A percentile compares a stretch with the other conserved stretches of the same genome.
Conservation (phyloP, 2,329 filamentous ascomycete species). For the Fusarium ambrosium region DNA sequence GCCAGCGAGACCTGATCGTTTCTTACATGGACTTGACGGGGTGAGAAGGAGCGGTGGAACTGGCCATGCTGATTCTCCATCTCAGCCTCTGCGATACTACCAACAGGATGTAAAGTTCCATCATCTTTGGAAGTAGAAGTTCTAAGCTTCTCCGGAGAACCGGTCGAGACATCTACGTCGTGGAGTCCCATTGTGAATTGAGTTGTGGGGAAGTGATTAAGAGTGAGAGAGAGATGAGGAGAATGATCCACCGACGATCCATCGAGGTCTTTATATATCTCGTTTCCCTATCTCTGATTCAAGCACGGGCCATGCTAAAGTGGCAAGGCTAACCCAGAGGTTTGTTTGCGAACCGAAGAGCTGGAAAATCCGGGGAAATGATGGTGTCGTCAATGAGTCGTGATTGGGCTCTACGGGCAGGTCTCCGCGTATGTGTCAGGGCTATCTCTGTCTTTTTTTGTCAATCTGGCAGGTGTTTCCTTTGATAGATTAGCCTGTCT, state of each 20-base stretch:
- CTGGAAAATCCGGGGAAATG: not conserved
- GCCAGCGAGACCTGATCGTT: not conserved
- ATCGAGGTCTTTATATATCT: conserved; percentile 16
- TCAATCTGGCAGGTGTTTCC: conserved; percentile 3
- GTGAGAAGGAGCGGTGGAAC: conserved; percentile 40
- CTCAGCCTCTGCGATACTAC: conserved; percentile 20
- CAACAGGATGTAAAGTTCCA: conserved; percentile 1
- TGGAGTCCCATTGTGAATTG: conserved; percentile 25
- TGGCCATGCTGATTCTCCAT: conserved; percentile 29
- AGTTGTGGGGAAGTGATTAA: not conserved
- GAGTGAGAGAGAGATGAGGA: not conserved
- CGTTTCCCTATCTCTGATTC: not conserved
- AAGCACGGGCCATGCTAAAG: not conserved
- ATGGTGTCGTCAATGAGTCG: not conserved
- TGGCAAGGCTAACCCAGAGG: not conserved
- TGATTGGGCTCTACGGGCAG: conserved; percentile 32
- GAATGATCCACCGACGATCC: not conserved
- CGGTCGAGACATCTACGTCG: conserved; percentile 12
- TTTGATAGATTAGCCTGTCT: not conserved
- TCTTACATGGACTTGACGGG: conserved; percentile 38
- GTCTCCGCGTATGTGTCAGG: conserved; percentile 22
- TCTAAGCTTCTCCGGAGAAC: conserved; percentile 19
- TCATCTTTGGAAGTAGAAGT: conserved; percentile 29
- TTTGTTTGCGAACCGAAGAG: not conserved
- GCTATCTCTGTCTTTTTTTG: not conserved